Evolutionary conservation across 2,329 filamentous ascomycete species (phyloP).

Genomic region (Fusarium paranaense): DNA sequence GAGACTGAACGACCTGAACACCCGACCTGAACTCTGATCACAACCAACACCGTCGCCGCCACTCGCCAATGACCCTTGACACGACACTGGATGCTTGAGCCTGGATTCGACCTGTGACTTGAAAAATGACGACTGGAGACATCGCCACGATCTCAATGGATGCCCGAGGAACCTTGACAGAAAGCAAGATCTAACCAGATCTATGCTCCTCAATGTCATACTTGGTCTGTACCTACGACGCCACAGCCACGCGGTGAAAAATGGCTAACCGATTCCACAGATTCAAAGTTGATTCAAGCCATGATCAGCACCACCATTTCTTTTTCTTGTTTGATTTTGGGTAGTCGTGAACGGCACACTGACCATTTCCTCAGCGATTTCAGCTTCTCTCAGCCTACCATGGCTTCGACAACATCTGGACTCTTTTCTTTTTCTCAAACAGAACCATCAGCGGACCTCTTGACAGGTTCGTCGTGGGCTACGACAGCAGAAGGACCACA

Average conservation of each 20-base stretch:
- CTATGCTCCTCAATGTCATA: constrained; percentile 20
- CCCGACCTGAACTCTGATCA: neutral
- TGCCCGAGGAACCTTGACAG: constrained; percentile 27
- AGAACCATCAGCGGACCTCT: constrained; percentile 68
- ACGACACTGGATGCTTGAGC: constrained; percentile 14
- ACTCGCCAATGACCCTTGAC: neutral
- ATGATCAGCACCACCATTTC: constrained; percentile 43
- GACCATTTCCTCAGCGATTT: constrained; percentile 66
- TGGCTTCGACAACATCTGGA: constrained; percentile 61
- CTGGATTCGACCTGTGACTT: constrained; percentile 28
- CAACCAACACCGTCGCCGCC: neutral
- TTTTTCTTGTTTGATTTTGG: constrained; percentile 47
- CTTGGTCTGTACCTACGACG: constrained; percentile 44
- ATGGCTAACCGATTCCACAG: constrained; percentile 51
- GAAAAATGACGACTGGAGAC: constrained; percentile 10
- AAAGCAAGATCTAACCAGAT: constrained; percentile 32
- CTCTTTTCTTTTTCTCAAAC: constrained; percentile 70
- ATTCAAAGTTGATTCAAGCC: constrained; percentile 69
- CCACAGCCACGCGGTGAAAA: constrained; percentile 23
- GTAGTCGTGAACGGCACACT: constrained; percentile 67
- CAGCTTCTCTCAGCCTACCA: constrained; percentile 65
- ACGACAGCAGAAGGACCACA: constrained; percentile 69
- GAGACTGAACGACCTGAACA: constrained; percentile 7
- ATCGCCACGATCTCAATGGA: constrained; percentile 12
- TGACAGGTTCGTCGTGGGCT: constrained; percentile 67